Evolutionary conservation across 1,139 yeast species (phyloP), one percentile per base, ranked within the genome.

Genomic region (Hansenula anomala): DNA sequence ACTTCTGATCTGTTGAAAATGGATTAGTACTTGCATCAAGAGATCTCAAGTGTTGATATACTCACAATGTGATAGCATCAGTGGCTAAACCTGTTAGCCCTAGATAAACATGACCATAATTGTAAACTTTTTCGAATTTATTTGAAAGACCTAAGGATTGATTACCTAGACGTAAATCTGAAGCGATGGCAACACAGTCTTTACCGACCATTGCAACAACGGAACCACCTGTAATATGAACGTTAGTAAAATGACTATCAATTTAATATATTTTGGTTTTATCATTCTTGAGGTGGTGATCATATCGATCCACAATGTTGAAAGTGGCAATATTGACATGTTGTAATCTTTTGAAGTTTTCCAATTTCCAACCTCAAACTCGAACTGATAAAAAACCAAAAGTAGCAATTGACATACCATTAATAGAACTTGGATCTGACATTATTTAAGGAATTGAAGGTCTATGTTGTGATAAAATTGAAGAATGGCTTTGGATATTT

Each of bases 151-250:
- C 97, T 33, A 92, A 73, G 8, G 97, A 87, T 63, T 92, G 98
- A 61, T 80, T 80, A 26, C 99, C 99, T 48, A 94, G 72, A 57
- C 98, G 80, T 57, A 92, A 71, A 66, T 94, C 99, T 55, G 94
- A 82, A 14, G 97, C 99, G 55, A 94, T 90, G 34, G 98, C 98
- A 44, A 94, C 89, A 68, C 99, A 94, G 54, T 89, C 97, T 60
- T 94, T 90, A 52, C 99, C 99, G 20, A 84, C 83, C 99, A 94
- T 94, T 51, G 98, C 98, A 30, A 94, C 95, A 44, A 96, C 96
- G 44, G 96, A 76, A 65, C 99, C 98, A 64, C 96, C 84, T 74
- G 47, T 37, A 30, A 15, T n/a, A 6, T 14, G 23, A n/a, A 17
- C 17, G 45, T 44, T 47, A 46, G 47, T 46, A 17, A 5, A 16